Evolutionary conservation across 83 land plant genomes (phyloP), one percentile per base, ranked within the genome.

Genomic region (Picea engelmannii): DNA sequence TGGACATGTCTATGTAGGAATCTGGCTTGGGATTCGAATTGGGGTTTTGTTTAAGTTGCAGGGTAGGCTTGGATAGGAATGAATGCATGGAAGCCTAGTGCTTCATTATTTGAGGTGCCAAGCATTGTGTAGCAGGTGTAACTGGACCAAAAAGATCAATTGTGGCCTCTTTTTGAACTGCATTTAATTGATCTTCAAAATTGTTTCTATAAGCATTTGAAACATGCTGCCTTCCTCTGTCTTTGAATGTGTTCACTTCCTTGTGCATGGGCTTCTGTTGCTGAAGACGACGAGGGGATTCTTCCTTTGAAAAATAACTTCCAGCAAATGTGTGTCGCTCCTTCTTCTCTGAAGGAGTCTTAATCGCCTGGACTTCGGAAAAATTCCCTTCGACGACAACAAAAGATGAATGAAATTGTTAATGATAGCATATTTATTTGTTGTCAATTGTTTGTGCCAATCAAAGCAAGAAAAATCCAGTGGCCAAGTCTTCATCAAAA

Each of bases 111-210:
- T n/a, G 83, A 78, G 96, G 94, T 44, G 89, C 87, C 31, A 85
- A 78, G 67, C 92, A 85, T 27, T 66, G 61, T 78, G 62, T 81
- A 15, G 82, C 85, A 3, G 94, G 92, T 79, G 94, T 92, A 25
- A 86, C 90, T 66, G 94, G 94, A 23, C 88, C 86, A 21, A 27
- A 13, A 58, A 77, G 38, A 83, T 87, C 85, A 27, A 69, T 59
- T 20, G 76, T 73, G 35, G 12, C 58, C 4, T 85, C 86, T 78
- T 62, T 55, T 62, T 76, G 47, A 2, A 80, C 79, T 62, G 52
- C n/a, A 42, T 40, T 42, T 20, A 70, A 70, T 47, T n/a, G 23
- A 12, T 70, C 75, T 70, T 38, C 49, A 70, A n/a, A n/a, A n/a
- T n/a, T n/a, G n/a, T n/a, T n/a, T n/a, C n/a, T n/a, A n/a, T n/a